Percentiles rank a stretch among this genome's conserved stretches.
Conservation (phyloP, 2,329 filamentous ascomycete genomes). For the Stachybotrys chartarum region DNA sequence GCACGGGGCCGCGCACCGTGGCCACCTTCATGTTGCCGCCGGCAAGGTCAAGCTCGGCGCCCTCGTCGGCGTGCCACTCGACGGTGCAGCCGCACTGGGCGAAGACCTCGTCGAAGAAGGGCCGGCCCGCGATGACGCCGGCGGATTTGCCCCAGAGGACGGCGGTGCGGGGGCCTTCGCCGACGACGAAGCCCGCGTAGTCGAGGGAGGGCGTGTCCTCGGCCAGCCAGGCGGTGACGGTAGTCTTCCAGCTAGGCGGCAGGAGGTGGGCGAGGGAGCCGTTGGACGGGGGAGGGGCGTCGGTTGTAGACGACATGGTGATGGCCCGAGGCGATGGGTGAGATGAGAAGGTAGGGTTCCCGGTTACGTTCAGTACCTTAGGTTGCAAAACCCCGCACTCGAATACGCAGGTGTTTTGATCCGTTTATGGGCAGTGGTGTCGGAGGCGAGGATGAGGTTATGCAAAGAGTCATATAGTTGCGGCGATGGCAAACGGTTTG, state of each 20-base stretch:
- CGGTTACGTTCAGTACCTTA: too few relatives aligned
- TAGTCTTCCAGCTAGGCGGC: constrained; percentile 75
- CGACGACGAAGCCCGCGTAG: constrained; percentile 95
- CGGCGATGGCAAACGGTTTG: neutral
- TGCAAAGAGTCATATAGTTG: neutral
- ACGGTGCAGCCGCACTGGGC: constrained; percentile 84
- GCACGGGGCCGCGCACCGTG: constrained; percentile 76
- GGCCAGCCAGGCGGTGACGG: constrained; percentile 78
- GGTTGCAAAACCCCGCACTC: too few relatives aligned
- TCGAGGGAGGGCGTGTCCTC: constrained; percentile 97
- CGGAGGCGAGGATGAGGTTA: too few relatives aligned
- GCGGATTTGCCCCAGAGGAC: constrained; percentile 63
- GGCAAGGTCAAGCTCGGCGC: constrained; percentile 54
- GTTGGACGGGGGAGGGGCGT: constrained; percentile 13
- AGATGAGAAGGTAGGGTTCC: neutral
- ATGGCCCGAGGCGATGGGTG: neutral
- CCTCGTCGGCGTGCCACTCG: constrained; percentile 79
- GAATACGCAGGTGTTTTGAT: too few relatives aligned
- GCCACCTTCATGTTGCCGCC: constrained; percentile 57
- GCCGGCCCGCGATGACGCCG: constrained; percentile 82
- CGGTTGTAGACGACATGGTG: neutral
- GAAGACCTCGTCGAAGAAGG: constrained; percentile 95
- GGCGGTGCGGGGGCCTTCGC: constrained; percentile 55
- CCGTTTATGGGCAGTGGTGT: too few relatives aligned
- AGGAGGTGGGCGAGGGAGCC: constrained; percentile 61